phyloP scores from a whole-genome alignment of 352 stramenopile genomes.

The Phytophthora sojae region DNA sequence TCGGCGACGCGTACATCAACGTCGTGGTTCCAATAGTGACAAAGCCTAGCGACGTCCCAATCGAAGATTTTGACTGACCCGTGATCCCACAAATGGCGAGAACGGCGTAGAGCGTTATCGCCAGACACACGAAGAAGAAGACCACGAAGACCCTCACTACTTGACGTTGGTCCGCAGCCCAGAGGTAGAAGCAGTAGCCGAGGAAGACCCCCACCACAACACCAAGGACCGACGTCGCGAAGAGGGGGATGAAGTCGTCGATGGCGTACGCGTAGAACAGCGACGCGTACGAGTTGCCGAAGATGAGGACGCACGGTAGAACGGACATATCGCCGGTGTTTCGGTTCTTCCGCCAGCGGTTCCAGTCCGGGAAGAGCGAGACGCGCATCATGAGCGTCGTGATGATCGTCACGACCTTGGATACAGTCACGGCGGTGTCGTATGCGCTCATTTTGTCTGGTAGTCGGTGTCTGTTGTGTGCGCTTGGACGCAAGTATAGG shows the following conservation, averaged over 20 bases:
- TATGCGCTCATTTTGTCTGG: conserved; percentile 1
- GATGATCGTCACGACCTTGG: conserved; percentile 41
- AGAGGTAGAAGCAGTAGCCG: conserved; percentile 51
- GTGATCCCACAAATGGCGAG: conserved; percentile 37
- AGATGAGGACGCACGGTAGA: conserved; percentile 32
- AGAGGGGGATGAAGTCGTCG: conserved; percentile 56
- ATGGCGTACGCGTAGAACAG: conserved; percentile 38
- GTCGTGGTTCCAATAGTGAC: conserved; percentile 48
- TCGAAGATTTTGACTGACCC: conserved; percentile 24
- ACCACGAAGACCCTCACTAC: conserved; percentile 36
- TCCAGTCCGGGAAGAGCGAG: conserved; percentile 40
- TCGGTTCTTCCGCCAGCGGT: conserved; percentile 35
- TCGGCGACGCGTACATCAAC: conserved; percentile 53
- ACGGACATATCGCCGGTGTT: conserved; percentile 37
- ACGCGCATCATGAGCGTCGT: conserved; percentile 44
- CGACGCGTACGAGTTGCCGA: conserved; percentile 33
- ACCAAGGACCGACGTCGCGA: conserved; percentile 49
- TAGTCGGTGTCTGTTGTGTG: background rate
- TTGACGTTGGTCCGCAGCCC: conserved; percentile 33
- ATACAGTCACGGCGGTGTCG: conserved; percentile 9
- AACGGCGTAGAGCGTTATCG: conserved; percentile 39
- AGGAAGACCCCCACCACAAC: conserved; percentile 43
- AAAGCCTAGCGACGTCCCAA: conserved; percentile 40
- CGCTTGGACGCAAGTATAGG: conserved; percentile 9
- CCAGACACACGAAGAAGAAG: conserved; percentile 30